Conservation (phyloP, 1,139 yeast genomes). For the Nakaseomyces sp. region DNA sequence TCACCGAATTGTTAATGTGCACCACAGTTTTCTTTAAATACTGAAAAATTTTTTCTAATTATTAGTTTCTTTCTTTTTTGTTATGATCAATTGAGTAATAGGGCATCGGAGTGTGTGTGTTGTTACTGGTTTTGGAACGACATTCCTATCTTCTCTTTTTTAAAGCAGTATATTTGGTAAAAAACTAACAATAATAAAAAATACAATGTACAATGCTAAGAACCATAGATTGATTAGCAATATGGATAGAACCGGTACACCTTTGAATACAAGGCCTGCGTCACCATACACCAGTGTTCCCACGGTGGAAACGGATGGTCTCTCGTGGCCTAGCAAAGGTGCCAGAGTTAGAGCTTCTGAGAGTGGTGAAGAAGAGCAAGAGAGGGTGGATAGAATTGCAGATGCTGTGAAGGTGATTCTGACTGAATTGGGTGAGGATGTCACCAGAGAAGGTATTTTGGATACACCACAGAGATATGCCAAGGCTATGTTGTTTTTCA, state of each 20-base stretch:
- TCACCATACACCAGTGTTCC: constrained; percentile 78
- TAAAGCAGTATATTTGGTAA: no score
- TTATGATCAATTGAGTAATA: no score
- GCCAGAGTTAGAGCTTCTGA: constrained; percentile 68
- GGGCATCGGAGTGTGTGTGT: no score
- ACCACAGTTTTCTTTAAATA: no score
- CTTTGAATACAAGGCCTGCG: constrained; percentile 68
- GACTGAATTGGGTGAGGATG: constrained; percentile 86
- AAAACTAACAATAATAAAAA: no score
- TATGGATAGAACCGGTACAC: constrained; percentile 27
- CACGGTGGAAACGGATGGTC: constrained; percentile 82
- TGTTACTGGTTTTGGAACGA: no score
- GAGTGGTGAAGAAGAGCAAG: constrained; percentile 50
- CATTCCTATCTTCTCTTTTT: no score
- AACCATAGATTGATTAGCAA: constrained; percentile 4
- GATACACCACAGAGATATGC: constrained; percentile 97
- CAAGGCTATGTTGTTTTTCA: constrained; percentile 88
- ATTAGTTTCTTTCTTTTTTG: no score
- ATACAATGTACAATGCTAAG: neutral
- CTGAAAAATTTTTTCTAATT: no score
- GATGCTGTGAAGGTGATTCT: constrained; percentile 76
- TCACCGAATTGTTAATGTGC: no score
- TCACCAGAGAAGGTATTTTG: constrained; percentile 74
- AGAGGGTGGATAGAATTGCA: constrained; percentile 67
- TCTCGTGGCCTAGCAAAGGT: constrained; percentile 92